Percentiles rank a stretch among this genome's conserved stretches.
These are phyloP conservation scores for Boletus coccyginus DNA, from an alignment of 768 basidiomycete species.

Conservation along the genomic window DNA sequence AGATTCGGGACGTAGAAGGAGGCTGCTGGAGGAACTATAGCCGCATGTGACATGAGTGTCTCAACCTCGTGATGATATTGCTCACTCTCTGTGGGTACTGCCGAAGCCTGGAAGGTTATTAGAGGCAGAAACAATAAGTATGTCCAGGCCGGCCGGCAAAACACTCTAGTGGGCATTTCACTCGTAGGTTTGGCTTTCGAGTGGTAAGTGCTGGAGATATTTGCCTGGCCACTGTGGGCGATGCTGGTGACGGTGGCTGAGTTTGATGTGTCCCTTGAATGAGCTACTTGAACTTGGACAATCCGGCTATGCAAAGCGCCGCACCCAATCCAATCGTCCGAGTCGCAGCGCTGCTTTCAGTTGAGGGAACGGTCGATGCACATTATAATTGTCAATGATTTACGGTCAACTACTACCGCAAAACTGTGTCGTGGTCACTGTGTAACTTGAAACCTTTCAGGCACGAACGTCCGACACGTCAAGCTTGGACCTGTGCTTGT, in stretches of 20 bases:
- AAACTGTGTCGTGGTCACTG: no score
- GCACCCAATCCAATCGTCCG: no score
- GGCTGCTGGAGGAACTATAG: slow-evolving; percentile 69
- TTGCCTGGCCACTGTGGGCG: not conserved
- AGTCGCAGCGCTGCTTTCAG: no score
- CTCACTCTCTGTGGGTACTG: slow-evolving; percentile 43
- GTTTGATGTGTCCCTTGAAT: not conserved
- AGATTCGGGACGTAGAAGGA: slow-evolving; percentile 79
- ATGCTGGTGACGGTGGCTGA: not conserved
- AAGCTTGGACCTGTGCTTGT: not conserved
- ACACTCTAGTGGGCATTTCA: slow-evolving; percentile 3
- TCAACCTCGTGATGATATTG: not conserved
- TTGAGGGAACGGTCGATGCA: no score
- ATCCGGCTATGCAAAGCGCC: not conserved
- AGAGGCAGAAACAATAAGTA: slow-evolving; percentile 18
- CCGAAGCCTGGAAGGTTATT: slow-evolving; percentile 8
- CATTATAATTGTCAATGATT: no score
- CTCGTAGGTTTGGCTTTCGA: not conserved
- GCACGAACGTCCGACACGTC: not conserved
- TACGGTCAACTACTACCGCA: no score
- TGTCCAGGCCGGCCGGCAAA: slow-evolving; percentile 9
- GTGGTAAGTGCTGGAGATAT: not conserved
- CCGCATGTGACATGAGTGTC: not conserved
- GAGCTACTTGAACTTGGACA: not conserved
- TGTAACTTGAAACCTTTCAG: no score